A percentile compares a stretch with the other conserved stretches of the same genome.
phyloP scores from a whole-genome alignment of 1,284 basidiomycete genomes.

The Wolfiporia cocos region DNA sequence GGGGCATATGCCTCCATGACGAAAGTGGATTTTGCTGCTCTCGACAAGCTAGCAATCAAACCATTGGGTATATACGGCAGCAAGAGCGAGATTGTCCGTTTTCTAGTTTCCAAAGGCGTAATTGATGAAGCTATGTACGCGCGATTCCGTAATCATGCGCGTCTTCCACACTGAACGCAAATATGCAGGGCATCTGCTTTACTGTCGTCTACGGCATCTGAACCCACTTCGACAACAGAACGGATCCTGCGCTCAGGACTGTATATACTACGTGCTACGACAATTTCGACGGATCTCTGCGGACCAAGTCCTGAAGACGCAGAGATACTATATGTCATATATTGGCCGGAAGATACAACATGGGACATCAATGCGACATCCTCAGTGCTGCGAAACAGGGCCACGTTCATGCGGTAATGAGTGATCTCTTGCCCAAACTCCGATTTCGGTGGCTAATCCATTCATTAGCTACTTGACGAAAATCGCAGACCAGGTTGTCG shows the following conservation, averaged over 20 bases:
- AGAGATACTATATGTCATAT: constrained; percentile 39
- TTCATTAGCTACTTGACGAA: constrained; percentile 46
- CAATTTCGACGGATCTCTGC: no score
- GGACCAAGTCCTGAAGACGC: constrained; percentile 1
- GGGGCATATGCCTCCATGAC: constrained; percentile 45
- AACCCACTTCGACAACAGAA: no score
- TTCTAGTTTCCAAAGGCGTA: constrained; percentile 29
- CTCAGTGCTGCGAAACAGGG: constrained; percentile 42
- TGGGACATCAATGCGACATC: constrained; percentile 47
- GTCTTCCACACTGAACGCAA: background rate
- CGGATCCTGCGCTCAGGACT: constrained; percentile 48
- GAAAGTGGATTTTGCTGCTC: constrained; percentile 42
- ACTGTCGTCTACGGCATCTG: no score
- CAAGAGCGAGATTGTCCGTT: constrained; percentile 39
- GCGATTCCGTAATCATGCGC: background rate
- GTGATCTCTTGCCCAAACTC: background rate
- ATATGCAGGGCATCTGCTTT: background rate
- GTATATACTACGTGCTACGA: constrained; percentile 28
- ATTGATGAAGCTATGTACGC: constrained; percentile 34
- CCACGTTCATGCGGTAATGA: constrained; percentile 54
- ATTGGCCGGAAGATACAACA: constrained; percentile 57
- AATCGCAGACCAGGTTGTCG: constrained; percentile 45
- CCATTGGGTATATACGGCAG: constrained; percentile 54
- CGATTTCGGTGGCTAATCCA: background rate
- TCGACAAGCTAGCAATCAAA: constrained; percentile 37